Evolutionary conservation across 2,329 filamentous ascomycete genomes (phyloP).

Genomic region (Chaetothyriales sp.): DNA sequence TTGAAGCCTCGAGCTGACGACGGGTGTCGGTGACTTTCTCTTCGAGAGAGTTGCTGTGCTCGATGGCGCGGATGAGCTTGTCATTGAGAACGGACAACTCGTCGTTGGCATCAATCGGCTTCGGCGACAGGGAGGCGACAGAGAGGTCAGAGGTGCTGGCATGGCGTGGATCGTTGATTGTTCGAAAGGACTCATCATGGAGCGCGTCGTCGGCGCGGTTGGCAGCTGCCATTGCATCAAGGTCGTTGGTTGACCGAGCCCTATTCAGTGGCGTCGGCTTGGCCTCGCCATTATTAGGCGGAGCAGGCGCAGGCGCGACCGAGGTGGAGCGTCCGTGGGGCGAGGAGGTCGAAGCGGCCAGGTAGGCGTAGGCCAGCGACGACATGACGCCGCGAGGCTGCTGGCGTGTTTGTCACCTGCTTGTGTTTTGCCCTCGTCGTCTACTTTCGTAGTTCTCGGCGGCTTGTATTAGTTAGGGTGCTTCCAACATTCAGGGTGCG

Average conservation of each 20-base stretch:
- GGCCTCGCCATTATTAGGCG: too few relatives aligned
- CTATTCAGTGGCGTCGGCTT: constrained; percentile 22
- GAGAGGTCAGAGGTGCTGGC: constrained; percentile 24
- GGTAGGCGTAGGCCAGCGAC: neutral
- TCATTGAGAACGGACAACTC: constrained; percentile 86
- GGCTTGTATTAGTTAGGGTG: neutral
- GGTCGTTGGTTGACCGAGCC: constrained; percentile 30
- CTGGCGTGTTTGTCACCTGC: too few relatives aligned
- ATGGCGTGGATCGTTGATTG: constrained; percentile 31
- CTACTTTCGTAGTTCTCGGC: neutral
- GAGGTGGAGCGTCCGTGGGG: constrained; percentile 2
- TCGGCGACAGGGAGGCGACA: constrained; percentile 22
- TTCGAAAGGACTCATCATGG: constrained; percentile 26
- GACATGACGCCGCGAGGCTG: neutral
- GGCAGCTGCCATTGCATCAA: constrained; percentile 23
- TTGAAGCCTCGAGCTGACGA: constrained; percentile 64
- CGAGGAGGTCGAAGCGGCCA: neutral
- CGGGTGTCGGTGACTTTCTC: constrained; percentile 71
- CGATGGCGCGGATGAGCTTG: constrained; percentile 94
- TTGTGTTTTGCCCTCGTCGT: neutral
- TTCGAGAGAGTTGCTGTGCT: constrained; percentile 83
- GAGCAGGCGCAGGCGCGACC: constrained; percentile 3
- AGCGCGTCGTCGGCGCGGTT: constrained; percentile 22
- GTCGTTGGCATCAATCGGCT: constrained; percentile 46
- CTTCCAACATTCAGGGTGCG: neutral